Percentiles rank a stretch among this genome's conserved stretches.
Evolutionary conservation across 1,139 yeast species (phyloP).

Genomic region (Starmera stellimalicola): DNA sequence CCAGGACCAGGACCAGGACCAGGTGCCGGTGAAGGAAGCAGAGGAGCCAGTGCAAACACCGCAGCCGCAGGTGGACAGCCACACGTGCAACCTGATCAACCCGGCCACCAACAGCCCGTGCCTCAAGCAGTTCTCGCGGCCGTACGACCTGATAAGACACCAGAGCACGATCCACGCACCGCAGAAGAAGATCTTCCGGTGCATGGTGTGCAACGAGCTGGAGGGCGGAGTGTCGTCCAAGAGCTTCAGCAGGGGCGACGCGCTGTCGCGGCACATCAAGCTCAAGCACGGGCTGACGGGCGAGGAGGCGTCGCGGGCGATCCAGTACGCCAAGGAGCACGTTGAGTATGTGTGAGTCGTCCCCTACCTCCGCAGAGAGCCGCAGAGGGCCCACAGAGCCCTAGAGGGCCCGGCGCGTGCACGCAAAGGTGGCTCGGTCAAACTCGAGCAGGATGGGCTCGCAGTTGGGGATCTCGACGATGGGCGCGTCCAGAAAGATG

Average conservation of each 20-base stretch:
- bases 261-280: conserved; percentile 84
- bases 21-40: neutral
- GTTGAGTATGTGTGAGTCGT: conserved; percentile 46
- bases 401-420: too few relatives aligned
- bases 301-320: conserved; percentile 58
- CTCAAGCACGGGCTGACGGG: conserved; percentile 76
- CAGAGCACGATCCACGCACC: conserved; percentile 94
- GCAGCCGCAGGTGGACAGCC: conserved; percentile 19
- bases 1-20: conserved; percentile 2
- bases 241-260: conserved; percentile 90
- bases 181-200: conserved; percentile 76
- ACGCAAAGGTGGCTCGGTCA: too few relatives aligned
- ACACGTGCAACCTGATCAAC: conserved; percentile 51
- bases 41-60: conserved; percentile 13
- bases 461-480: neutral
- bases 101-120: conserved; percentile 58
- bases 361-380: too few relatives aligned
- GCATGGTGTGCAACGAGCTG: conserved; percentile 64
- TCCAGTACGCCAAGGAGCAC: conserved; percentile 66
- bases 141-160: conserved; percentile 89
- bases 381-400: too few relatives aligned
- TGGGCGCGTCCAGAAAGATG: conserved; percentile 16
- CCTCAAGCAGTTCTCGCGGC: conserved; percentile 79
- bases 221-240: conserved; percentile 37
- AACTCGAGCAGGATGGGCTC: neutral